These are phyloP conservation scores for Leccinum broughii DNA, from an alignment of 768 basidiomycete genomes.

Conservation along the genomic window DNA sequence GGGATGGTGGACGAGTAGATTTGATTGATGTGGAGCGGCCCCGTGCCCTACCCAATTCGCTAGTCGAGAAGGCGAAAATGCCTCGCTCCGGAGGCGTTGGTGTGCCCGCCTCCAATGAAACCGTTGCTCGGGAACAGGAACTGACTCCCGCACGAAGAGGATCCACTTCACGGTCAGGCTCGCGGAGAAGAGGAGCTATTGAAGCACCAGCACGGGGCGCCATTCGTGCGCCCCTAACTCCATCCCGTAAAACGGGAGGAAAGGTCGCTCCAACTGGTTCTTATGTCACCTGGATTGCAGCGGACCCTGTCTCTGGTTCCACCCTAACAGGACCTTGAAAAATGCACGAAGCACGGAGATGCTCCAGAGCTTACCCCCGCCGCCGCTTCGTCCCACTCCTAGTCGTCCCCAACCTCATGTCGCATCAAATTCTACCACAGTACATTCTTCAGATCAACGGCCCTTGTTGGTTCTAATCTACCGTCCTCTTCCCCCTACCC, in stretches of 20 bases:
- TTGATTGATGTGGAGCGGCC: constrained; percentile 21
- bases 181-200: constrained; percentile 20
- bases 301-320: constrained; percentile 34
- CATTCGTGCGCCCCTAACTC: constrained; percentile 17
- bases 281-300: constrained; percentile 30
- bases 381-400: constrained; percentile 29
- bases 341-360: constrained; percentile 32
- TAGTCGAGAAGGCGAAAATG: constrained; percentile 18
- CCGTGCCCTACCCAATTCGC: constrained; percentile 16
- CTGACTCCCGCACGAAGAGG: constrained; percentile 9
- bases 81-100: constrained; percentile 17
- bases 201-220: background rate
- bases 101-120: constrained; percentile 25
- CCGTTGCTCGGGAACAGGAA: constrained; percentile 22
- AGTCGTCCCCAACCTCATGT: constrained; percentile 31
- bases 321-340: constrained; percentile 32
- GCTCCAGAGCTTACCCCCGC: constrained; percentile 22
- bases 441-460: constrained; percentile 18
- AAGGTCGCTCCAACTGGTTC: constrained; percentile 24
- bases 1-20: constrained; percentile 28
- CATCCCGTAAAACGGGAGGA: constrained; percentile 24
- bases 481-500: constrained; percentile 34
- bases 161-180: constrained; percentile 17
- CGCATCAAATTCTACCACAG: constrained; percentile 18
- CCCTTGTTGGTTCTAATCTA: constrained; percentile 14